Evolutionary conservation across 2,329 filamentous ascomycete species (phyloP), one percentile per base, ranked within the genome.

Genomic region (Lasiodiplodia sp.): DNA sequence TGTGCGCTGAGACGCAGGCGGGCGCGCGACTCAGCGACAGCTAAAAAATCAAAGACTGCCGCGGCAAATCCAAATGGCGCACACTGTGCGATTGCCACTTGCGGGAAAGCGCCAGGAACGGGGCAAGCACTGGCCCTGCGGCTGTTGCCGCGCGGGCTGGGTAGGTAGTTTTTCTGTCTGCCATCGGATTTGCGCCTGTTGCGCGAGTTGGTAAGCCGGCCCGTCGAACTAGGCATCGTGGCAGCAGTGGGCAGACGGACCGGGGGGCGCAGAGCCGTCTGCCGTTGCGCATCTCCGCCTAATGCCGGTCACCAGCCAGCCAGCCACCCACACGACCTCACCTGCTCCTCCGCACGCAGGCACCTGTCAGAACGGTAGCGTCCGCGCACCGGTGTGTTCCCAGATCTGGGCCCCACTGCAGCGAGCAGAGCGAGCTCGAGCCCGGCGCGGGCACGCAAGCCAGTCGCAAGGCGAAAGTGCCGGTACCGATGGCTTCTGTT

Each of bases 91-190:
- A 47, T 38, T 63, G n/a, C 60, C 44, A n/a, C 18, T n/a, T 37
- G n/a, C 2, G 60, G 60, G 40, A 28, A 52, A 49, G 60, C 60
- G 60, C 14, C 60, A 63, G 60, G 60, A 63, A 63, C 60, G 60
- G 60, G 60, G 40, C 60, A 28, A 47, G 60, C 60, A 63, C 51
- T 63, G 60, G 60, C 23, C n/a, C 18, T 52, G 60, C 60, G 60
- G 60, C 60, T 38, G 47, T 52, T 52, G 60, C 60, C 60, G 60
- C 28, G 18, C 28, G 60, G 40, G 58, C 14, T 62, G 23, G 58
- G 58, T 49, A 62, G 40, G 18, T 49, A 62, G 57, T 63, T 63
- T 51, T 52, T 63, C 40, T 47, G 40, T 47, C 18, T 52, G 53
- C 53, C 18, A 5, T 57, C 18, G 31, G 10, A 18, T 37, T 56